A percentile compares a stretch with the other conserved stretches of the same genome.
These are phyloP conservation scores for Rhipidocladum racemiflorum DNA, from an alignment of 176 grass and related monocot genomes.

Conservation along the genomic window DNA sequence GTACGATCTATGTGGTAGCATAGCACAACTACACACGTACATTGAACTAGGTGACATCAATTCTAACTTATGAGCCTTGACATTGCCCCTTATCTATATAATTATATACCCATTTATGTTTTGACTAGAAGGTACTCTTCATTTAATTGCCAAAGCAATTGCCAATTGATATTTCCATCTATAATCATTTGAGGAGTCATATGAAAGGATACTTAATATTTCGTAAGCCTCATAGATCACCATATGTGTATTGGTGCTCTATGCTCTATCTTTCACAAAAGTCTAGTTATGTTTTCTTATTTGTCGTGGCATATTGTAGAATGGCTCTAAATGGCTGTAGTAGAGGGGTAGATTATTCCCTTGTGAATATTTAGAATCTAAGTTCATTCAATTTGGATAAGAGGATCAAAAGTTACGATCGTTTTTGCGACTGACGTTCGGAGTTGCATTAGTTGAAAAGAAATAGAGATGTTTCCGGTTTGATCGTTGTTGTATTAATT, in stretches of 20 bases:
- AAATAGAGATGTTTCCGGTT: too few relatives aligned
- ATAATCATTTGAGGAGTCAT: not conserved
- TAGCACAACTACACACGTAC: not conserved
- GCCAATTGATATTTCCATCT: not conserved
- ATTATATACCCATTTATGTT: not conserved
- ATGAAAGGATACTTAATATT: not conserved
- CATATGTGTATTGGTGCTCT: not conserved
- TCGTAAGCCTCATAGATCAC: not conserved
- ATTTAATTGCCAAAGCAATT: not conserved
- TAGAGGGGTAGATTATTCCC: too few relatives aligned
- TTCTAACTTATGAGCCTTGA: not conserved
- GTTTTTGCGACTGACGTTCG: too few relatives aligned
- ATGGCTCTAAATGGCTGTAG: slow-evolving; percentile 62
- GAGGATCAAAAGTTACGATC: too few relatives aligned
- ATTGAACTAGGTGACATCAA: not conserved
- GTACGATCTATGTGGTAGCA: not conserved
- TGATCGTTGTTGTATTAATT: too few relatives aligned
- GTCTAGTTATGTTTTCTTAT: not conserved
- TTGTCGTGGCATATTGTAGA: slow-evolving; percentile 31
- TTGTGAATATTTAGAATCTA: too few relatives aligned
- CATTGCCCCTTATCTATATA: not conserved
- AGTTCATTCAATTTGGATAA: too few relatives aligned
- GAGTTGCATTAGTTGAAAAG: too few relatives aligned
- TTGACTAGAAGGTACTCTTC: not conserved
- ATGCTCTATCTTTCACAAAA: not conserved